phyloP scores from a whole-genome alignment of 2,329 filamentous ascomycete species.

The Clathrospora elynae region DNA sequence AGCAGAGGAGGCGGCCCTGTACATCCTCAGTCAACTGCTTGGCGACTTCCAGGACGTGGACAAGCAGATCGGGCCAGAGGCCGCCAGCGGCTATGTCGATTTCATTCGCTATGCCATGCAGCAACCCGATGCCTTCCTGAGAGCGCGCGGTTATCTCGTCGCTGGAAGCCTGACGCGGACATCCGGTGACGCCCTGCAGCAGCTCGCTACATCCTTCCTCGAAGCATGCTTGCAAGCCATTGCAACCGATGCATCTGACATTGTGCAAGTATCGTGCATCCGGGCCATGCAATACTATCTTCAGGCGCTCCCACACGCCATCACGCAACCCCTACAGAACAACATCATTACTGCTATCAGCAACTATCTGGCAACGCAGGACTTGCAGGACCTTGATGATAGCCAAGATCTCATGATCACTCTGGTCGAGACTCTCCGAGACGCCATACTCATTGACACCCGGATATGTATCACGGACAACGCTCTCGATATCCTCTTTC shows the following conservation, averaged over 20 bases:
- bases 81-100: constrained; percentile 76
- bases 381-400: constrained; percentile 81
- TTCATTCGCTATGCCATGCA: constrained; percentile 79
- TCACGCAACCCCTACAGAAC: constrained; percentile 63
- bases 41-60: constrained; percentile 81
- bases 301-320: constrained; percentile 56
- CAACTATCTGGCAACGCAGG: constrained; percentile 77
- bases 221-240: constrained; percentile 78
- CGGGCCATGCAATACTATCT: constrained; percentile 78
- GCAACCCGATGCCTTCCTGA: constrained; percentile 73
- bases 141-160: constrained; percentile 85
- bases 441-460: constrained; percentile 80
- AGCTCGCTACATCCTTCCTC: constrained; percentile 66
- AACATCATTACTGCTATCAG: constrained; percentile 65
- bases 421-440: constrained; percentile 81
- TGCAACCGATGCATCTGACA: constrained; percentile 75
- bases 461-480: constrained; percentile 74
- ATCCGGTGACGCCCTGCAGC: constrained; percentile 60
- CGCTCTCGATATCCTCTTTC: constrained; percentile 83
- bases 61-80: constrained; percentile 69
- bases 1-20: constrained; percentile 79
- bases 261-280: constrained; percentile 90
- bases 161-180: constrained; percentile 78
- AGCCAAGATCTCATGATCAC: constrained; percentile 92
- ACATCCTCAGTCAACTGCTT: constrained; percentile 81